Percentiles rank a stretch among this genome's conserved stretches.
Conservation (phyloP, 352 stramenopile species). For the Globisporangium cylindrosporum region DNA sequence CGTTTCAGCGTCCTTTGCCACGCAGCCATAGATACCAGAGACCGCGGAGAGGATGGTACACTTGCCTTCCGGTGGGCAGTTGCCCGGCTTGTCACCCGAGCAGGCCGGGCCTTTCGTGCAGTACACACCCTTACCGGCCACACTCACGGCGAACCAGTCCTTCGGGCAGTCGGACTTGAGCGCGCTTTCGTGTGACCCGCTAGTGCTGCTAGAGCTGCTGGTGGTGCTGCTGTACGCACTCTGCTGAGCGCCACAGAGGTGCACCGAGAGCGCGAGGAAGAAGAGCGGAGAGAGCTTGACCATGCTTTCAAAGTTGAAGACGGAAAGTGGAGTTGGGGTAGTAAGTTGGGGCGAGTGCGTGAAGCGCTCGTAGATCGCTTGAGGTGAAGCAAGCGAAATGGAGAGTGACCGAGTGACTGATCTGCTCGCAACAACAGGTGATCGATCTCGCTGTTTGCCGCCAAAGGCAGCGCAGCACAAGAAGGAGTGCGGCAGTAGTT, state of each 20-base stretch:
- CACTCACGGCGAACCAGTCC: constrained; percentile 32
- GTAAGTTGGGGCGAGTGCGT: neutral
- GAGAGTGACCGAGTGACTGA: neutral
- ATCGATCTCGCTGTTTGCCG: neutral
- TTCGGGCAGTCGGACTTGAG: constrained; percentile 27
- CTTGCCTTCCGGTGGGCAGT: constrained; percentile 27
- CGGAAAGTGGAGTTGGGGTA: constrained; percentile 7
- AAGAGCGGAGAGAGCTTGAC: constrained; percentile 34
- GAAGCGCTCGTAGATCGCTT: constrained; percentile 13
- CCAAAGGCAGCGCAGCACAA: neutral
- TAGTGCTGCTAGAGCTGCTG: neutral
- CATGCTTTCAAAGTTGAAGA: constrained; percentile 18
- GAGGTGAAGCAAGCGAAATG: constrained; percentile 12
- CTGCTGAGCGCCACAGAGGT: neutral
- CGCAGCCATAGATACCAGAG: constrained; percentile 25
- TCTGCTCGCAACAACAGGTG: neutral
- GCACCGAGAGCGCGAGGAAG: constrained; percentile 19
- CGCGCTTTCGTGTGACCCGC: neutral
- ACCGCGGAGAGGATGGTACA: constrained; percentile 19
- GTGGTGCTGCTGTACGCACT: neutral
- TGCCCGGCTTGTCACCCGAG: constrained; percentile 12
- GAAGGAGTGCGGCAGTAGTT: too few relatives aligned
- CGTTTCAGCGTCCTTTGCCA: constrained; percentile 17
- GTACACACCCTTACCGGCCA: constrained; percentile 26
- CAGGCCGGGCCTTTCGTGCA: constrained; percentile 34